Base-by-base conservation (phyloP, 1,139 yeast species). In the Taphrina pruni region DNA sequence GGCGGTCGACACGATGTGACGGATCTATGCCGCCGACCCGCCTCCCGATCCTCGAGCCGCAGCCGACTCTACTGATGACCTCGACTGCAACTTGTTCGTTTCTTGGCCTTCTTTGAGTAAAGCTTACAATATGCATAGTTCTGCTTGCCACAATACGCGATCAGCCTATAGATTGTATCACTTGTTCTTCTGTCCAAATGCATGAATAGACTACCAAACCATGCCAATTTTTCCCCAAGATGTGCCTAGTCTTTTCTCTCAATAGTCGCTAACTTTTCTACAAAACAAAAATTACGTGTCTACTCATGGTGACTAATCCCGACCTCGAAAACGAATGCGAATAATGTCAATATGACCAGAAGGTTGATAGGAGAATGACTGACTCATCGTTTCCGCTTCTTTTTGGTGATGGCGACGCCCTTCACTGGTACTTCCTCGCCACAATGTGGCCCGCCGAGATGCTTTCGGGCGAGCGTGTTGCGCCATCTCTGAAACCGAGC, bases 1-100 rank as follows among this genome's bases (percentile, higher is more conserved):
- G 73, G 71, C 51, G 75, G 75, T 45, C 55, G 50, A 56, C 70
- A 69, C 48, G 66, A 69, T 58, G 70, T 69, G 17, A 21, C 60
- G 8, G 55, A 54, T 11, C 43, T 69, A 21, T 57, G 66, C 21
- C 36, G 58, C 14, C 52, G 64, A 45, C 61, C 67, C 12, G 17
- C 43, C 2, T 52, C 60, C n/a, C 43, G 67, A 32, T 38, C 66
- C 12, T 39, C 57, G 41, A 62, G 66, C 60, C 54, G 54, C 36
- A 45, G 48, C 20, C 8, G 48, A 45, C 20, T 45, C 8, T n/a
- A 14, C 20, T 45, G 20, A n/a, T 45, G n/a, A 8, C 32, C 32
- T 26, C 32, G 32, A 17, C 17, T 17, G 17, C 17, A 26, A 26
- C 4, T 2, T 26, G 2, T 26, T 26, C 32, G 17, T 17, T 26